Conservation (phyloP, 352 stramenopile genomes). For the Phytophthora brassicae region DNA sequence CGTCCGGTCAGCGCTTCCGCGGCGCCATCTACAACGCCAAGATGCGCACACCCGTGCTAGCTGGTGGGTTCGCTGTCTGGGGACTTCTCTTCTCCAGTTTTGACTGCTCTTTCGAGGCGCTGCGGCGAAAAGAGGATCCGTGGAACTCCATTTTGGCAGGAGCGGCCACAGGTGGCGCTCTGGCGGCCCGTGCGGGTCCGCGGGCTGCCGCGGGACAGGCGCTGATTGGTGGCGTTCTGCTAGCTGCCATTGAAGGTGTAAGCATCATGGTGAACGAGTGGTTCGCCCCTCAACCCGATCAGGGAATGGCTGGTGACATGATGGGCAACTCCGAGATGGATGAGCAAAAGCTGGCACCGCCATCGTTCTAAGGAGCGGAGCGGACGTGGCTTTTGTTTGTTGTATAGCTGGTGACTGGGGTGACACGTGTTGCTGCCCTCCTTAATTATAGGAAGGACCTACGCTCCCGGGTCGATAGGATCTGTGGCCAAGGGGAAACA, state of each 20-base stretch:
- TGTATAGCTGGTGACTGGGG: slow-evolving; percentile 22
- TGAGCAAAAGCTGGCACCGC: slow-evolving; percentile 85
- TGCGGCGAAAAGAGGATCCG: slow-evolving; percentile 98
- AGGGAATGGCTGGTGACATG: slow-evolving; percentile 45
- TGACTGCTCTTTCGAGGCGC: slow-evolving; percentile 96
- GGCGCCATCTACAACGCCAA: slow-evolving; percentile 94
- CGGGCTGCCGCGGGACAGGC: slow-evolving; percentile 93
- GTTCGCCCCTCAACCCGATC: slow-evolving; percentile 64
- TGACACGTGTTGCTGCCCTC: slow-evolving; percentile 37
- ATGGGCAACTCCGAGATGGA: slow-evolving; percentile 65
- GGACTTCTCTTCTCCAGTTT: slow-evolving; percentile 97
- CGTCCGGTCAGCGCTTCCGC: slow-evolving; percentile 88
- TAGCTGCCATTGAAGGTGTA: slow-evolving; percentile 97
- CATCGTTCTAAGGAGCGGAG: slow-evolving; percentile 71
- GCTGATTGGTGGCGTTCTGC: slow-evolving; percentile 93
- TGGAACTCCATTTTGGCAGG: slow-evolving; percentile 99
- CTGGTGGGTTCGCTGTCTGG: slow-evolving; percentile 95
- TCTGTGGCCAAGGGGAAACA: slow-evolving; percentile 35
- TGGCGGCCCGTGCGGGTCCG: slow-evolving; percentile 94
- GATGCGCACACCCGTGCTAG: slow-evolving; percentile 93
- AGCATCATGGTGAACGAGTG: slow-evolving; percentile 95
- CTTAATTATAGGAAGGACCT: slow-evolving; percentile 47
- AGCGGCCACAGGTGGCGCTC: slow-evolving; percentile 94
- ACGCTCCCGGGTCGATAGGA: slow-evolving; percentile 23
- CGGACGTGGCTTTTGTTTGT: slow-evolving; percentile 22